Evolutionary conservation across 306 rosid genomes (phyloP).

Genomic region (Quercus engelmannii): DNA sequence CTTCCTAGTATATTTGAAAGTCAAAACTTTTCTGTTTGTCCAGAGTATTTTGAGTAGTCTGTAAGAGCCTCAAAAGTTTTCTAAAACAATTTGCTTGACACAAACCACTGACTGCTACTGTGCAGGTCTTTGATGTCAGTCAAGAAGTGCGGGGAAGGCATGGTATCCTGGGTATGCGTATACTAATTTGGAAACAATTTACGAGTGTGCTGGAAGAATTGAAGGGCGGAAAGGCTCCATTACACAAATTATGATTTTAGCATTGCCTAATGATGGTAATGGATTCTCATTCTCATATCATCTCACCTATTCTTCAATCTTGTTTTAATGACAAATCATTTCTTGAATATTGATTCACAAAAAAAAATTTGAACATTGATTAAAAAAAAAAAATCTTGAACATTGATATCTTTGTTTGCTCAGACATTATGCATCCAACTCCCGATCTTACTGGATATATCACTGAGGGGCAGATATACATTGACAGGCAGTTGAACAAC

Average conservation of each 20-base stretch:
- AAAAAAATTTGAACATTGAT: too few relatives aligned
- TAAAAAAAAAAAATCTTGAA: conserved; percentile 3
- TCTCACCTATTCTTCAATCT: conserved; percentile 14
- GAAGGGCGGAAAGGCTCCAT: conserved; percentile 98
- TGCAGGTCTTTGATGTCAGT: conserved; percentile 97
- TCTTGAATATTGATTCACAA: too few relatives aligned
- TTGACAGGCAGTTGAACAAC: conserved; percentile 86
- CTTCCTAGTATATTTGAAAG: neutral
- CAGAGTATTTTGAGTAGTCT: too few relatives aligned
- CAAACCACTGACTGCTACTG: conserved; percentile 17
- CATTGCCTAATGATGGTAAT: conserved; percentile 98
- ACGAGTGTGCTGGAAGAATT: conserved; percentile 97
- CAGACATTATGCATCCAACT: conserved; percentile 96
- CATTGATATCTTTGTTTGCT: conserved; percentile 10
- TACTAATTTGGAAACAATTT: conserved; percentile 97
- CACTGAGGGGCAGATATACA: conserved; percentile 96
- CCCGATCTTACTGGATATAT: conserved; percentile 99
- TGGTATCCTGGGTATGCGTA: conserved; percentile 97
- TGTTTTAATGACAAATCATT: conserved; percentile 4
- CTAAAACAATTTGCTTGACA: conserved; percentile 4
- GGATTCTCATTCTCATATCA: neutral
- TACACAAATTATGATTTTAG: conserved; percentile 88
- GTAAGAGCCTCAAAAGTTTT: neutral
- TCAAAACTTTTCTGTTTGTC: too few relatives aligned
- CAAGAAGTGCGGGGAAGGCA: conserved; percentile 99